Conservation (phyloP, 2,329 filamentous ascomycete genomes). For the Davidsoniella virescens region DNA sequence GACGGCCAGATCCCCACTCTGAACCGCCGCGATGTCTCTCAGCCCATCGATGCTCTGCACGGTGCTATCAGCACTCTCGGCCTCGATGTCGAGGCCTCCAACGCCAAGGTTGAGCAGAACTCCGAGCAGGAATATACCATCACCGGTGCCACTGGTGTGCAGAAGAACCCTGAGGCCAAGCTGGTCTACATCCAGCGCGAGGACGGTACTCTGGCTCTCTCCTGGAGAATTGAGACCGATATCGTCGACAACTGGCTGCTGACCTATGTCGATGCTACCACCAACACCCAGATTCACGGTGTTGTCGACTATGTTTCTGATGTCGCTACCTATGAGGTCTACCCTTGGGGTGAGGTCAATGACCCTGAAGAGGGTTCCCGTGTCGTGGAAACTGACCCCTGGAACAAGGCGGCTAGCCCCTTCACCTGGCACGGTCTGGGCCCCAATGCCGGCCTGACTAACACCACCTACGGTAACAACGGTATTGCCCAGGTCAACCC, state of each 20-base stretch:
- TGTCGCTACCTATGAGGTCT: conserved; percentile 36
- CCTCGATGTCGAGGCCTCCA: conserved; percentile 20
- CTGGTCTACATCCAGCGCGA: conserved; percentile 37
- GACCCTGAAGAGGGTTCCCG: conserved; percentile 37
- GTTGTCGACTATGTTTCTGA: conserved; percentile 42
- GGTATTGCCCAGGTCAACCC: conserved; percentile 38
- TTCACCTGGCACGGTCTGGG: conserved; percentile 39
- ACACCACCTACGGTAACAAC: conserved; percentile 42
- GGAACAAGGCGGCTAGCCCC: conserved; percentile 28
- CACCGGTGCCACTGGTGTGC: conserved; percentile 30
- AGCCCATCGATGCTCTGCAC: conserved; percentile 29
- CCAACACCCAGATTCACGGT: conserved; percentile 30
- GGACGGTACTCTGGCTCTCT: conserved; percentile 30
- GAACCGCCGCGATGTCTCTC: conserved; percentile 25
- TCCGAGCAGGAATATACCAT: conserved; percentile 24
- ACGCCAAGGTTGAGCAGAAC: conserved; percentile 16
- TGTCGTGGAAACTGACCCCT: conserved; percentile 30
- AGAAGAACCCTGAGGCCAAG: conserved; percentile 36
- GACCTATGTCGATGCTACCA: conserved; percentile 37
- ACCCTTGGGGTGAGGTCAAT: conserved; percentile 34
- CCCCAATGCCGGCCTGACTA: conserved; percentile 24
- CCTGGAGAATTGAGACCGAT: conserved; percentile 44
- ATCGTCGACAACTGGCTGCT: conserved; percentile 40
- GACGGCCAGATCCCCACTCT: conserved; percentile 26
- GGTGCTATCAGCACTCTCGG: conserved; percentile 22